Evolutionary conservation across 2,329 filamentous ascomycete genomes (phyloP), one percentile per base, ranked within the genome.

Genomic region (Colletotrichum cordylinicola): DNA sequence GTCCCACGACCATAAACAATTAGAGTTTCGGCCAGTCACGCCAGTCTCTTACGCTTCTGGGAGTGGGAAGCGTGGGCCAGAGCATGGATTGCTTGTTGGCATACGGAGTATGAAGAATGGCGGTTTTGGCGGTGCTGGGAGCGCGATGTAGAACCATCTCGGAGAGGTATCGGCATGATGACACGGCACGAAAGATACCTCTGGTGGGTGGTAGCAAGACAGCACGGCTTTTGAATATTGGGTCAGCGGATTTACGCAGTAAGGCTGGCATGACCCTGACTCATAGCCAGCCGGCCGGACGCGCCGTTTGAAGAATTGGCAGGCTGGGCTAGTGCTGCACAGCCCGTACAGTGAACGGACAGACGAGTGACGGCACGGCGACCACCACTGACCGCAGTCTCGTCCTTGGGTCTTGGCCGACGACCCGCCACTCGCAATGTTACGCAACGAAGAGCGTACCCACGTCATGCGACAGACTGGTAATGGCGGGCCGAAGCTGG

Each of bases 341-440:
- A 39, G 62, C 43, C 43, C 43, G n/a, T n/a, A 52, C 70, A 35
- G 18, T 18, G 62, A 29, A 65, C 27, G 21, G 16, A 48, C 72
- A 27, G 35, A 33, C 21, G 15, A 52, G 35, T 61, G 43, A 37
- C 52, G 27, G 35, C 67, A 35, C 33, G 35, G 35, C n/a, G 39
- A 39, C 21, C 56, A 61, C 35, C 56, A 21, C 37, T 39, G 72
- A 39, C 61, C 56, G 64, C 56, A 67, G 52, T 52, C 55, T 67
- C 64, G 73, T 56, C 56, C 69, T 64, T 67, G 27, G 21, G 35
- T 58, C 31, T 67, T 43, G 62, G 64, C 39, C 70, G 33, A 24
- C 37, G 58, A 68, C 70, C 73, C 73, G 58, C 73, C 70, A 68
- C 70, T 75, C 48, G 74, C 74, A 75, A 61, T 73, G 74, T 66